phyloP scores from a whole-genome alignment of 352 stramenopile genomes.

The Pythium rhizo-oryzae region DNA sequence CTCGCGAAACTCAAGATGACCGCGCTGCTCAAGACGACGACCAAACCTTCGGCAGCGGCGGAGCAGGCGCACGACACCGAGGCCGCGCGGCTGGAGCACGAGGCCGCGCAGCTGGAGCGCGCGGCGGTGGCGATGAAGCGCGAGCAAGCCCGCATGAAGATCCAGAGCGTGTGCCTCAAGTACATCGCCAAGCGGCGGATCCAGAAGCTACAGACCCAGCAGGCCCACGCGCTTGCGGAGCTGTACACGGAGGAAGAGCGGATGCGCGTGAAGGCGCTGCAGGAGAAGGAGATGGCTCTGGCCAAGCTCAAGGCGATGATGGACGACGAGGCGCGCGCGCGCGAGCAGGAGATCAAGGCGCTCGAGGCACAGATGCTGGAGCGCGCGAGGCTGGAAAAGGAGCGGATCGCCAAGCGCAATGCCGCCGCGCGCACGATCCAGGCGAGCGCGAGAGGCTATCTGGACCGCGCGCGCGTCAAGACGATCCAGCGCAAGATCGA shows the following conservation, averaged over 20 bases:
- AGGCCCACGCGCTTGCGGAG: slow-evolving; percentile 50
- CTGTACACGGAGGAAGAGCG: slow-evolving; percentile 66
- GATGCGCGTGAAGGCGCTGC: slow-evolving; percentile 50
- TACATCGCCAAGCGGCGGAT: slow-evolving; percentile 48
- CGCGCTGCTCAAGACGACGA: slow-evolving; percentile 42
- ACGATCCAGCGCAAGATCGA: slow-evolving; percentile 68
- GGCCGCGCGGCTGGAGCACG: slow-evolving; percentile 36
- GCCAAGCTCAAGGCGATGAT: slow-evolving; percentile 68
- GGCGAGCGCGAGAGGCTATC: slow-evolving; percentile 49
- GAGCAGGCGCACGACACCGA: slow-evolving; percentile 37
- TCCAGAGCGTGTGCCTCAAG: slow-evolving; percentile 64
- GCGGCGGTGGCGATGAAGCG: slow-evolving; percentile 45
- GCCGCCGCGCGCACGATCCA: slow-evolving; percentile 62
- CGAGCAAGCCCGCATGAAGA: slow-evolving; percentile 65
- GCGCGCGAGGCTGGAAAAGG: slow-evolving; percentile 64
- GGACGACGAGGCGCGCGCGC: slow-evolving; percentile 63
- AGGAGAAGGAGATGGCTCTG: slow-evolving; percentile 72
- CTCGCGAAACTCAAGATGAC: slow-evolving; percentile 57
- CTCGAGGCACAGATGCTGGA: slow-evolving; percentile 81
- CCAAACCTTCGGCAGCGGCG: background rate
- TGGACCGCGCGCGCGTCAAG: slow-evolving; percentile 57
- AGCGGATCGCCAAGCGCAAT: slow-evolving; percentile 53
- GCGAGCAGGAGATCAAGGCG: slow-evolving; percentile 73
- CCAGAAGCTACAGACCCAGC: slow-evolving; percentile 45
- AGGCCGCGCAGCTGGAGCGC: slow-evolving; percentile 45